These are phyloP conservation scores for Papiliotrema nemorosa DNA, from an alignment of 1,284 basidiomycete species.

Conservation along the genomic window DNA sequence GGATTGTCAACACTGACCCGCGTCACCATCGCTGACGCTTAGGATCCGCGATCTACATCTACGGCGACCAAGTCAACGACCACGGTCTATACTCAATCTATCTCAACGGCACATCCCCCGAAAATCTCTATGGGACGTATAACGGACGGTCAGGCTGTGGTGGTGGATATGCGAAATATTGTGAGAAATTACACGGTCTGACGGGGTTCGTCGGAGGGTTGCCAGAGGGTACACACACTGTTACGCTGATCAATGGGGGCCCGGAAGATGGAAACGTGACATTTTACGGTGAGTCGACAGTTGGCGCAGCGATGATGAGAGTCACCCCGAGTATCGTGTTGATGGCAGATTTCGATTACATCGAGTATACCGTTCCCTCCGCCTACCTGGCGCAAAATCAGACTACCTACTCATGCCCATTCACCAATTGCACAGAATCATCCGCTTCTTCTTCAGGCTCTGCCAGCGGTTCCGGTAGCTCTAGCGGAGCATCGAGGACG, in stretches of 20 bases:
- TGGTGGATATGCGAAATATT: slow-evolving; percentile 36
- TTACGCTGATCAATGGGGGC: slow-evolving; percentile 41
- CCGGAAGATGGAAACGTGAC: slow-evolving; percentile 29
- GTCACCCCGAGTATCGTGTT: background rate
- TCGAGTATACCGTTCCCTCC: slow-evolving; percentile 42
- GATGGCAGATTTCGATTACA: slow-evolving; percentile 45
- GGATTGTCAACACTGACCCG: no score
- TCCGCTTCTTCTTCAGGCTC: background rate
- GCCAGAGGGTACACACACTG: slow-evolving; percentile 32
- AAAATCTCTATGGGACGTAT: slow-evolving; percentile 20
- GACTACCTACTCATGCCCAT: slow-evolving; percentile 17
- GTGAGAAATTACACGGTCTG: slow-evolving; percentile 49
- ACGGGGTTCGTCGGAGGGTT: slow-evolving; percentile 36
- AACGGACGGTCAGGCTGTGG: slow-evolving; percentile 46
- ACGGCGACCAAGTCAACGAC: slow-evolving; percentile 51
- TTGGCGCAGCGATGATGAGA: no score
- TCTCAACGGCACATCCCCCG: slow-evolving; percentile 31
- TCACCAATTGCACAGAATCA: slow-evolving; percentile 12
- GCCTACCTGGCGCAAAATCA: slow-evolving; percentile 13
- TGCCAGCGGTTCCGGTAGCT: background rate
- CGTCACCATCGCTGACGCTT: slow-evolving; percentile 1
- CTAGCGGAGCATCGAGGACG: background rate
- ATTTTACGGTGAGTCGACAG: slow-evolving; percentile 49
- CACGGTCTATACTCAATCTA: slow-evolving; percentile 46
- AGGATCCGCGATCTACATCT: slow-evolving; percentile 48